Evolutionary conservation across 768 basidiomycete genomes (phyloP).

Genomic region (Omphalotus guepiniiformis): DNA sequence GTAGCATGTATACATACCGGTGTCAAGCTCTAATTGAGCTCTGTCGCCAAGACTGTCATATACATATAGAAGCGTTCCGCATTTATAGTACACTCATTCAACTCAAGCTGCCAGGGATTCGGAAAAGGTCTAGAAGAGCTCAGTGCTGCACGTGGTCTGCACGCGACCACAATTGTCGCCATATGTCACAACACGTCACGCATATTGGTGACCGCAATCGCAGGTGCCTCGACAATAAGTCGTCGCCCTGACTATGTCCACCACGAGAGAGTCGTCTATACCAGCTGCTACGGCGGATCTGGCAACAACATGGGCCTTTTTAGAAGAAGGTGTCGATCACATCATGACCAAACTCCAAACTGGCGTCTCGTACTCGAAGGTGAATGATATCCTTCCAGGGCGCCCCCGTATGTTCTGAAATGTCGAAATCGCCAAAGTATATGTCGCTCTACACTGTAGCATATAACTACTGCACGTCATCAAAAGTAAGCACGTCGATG

Average conservation of each 20-base stretch:
- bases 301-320: constrained; percentile 81
- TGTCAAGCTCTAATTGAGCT: constrained; percentile 58
- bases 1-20: constrained; percentile 83
- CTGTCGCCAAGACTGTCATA: no score
- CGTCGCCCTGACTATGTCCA: not conserved
- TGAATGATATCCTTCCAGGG: constrained; percentile 13
- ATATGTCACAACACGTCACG: no score
- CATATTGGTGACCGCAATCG: no score
- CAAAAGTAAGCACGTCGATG: constrained; percentile 42
- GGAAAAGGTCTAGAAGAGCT: not conserved
- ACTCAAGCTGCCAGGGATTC: not conserved
- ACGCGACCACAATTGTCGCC: no score
- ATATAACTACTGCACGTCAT: constrained; percentile 97
- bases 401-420: constrained; percentile 6
- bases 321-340: constrained; percentile 86
- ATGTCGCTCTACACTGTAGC: constrained; percentile 90
- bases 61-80: not conserved
- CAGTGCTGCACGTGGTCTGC: not conserved
- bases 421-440: constrained; percentile 48
- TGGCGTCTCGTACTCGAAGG: constrained; percentile 80
- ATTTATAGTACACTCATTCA: not conserved
- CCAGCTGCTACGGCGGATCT: constrained; percentile 49
- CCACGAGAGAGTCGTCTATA: constrained; percentile 2
- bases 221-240: not conserved
- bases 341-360: constrained; percentile 91